Evolutionary conservation across 345 rosid genomes (phyloP), one percentile per base, ranked within the genome.

Genomic region (Aethionema arabicum): DNA sequence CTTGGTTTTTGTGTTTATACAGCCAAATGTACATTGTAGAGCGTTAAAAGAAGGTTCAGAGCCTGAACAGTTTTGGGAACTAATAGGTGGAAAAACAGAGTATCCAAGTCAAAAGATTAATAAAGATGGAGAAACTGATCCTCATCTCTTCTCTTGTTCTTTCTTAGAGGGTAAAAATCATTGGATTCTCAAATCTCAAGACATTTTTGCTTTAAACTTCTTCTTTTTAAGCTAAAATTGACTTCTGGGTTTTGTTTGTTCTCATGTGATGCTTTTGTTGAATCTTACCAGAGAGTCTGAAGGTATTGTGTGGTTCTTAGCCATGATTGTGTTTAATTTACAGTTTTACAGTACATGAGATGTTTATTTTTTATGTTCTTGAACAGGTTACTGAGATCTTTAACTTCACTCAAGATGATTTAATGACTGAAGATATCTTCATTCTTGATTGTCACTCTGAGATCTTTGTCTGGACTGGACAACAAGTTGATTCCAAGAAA

Each of bases 401-500:
- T 64, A 95, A 77, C 79, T 95, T 88, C 65, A 69, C 85, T 39
- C 98, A 90, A 77, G 99, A 95, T 72, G 98, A 95, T 82, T 71
- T 95, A 79, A 88, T 95, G 99, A 90, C 99, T 4, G 99, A 95
- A 79, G 99, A 95, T 73, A 85, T 88, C 67, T 88, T 83, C 78
- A 79, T 95, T 76, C 85, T 95, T 69, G 87, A 95, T 83, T 80
- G 87, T 78, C 91, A 88, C 74, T 80, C 87, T 29, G 91, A 85
- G 55, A 74, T 88, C 67, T 95, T 77, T 81, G 85, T 90, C 52
- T 95, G 99, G 99, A 93, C 88, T 30, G 99, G 99, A 51, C 93
- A 86, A 72, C 81, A 83, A 65, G 97, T 86, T 59, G 95, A 95
- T 66, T 46, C 90, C 50, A 85, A 86, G 80, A 88, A 58, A 47